phyloP scores from a whole-genome alignment of 805 yeast species.

The Cyberlindnera maritima region DNA sequence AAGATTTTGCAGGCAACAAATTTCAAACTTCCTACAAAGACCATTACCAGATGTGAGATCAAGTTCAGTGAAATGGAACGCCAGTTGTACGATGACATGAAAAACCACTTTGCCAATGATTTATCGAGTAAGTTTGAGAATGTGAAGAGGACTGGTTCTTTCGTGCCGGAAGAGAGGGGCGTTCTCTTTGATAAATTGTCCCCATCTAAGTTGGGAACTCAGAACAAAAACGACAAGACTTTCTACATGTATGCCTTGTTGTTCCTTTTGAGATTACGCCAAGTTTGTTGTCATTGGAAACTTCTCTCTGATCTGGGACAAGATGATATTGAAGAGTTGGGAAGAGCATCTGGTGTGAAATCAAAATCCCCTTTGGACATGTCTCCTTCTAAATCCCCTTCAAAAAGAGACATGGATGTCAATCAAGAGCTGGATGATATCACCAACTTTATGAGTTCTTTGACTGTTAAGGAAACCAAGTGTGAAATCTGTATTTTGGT shows the following conservation, averaged over 20 bases:
- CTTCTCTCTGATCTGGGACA: constrained; percentile 14
- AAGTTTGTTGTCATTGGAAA: constrained; percentile 36
- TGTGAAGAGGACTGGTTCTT: background rate
- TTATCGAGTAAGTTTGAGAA: constrained; percentile 9
- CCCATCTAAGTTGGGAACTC: constrained; percentile 13
- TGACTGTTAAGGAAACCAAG: constrained; percentile 24
- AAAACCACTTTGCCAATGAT: constrained; percentile 13
- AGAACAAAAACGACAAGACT: constrained; percentile 5
- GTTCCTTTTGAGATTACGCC: constrained; percentile 35
- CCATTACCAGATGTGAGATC: constrained; percentile 19
- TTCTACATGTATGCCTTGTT: constrained; percentile 29
- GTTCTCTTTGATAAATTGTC: constrained; percentile 7
- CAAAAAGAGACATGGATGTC: constrained; percentile 10
- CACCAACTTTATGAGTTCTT: constrained; percentile 20
- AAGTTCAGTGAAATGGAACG: constrained; percentile 29
- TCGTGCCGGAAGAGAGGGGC: constrained; percentile 9
- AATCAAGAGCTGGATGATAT: constrained; percentile 22
- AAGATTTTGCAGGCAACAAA: constrained; percentile 29
- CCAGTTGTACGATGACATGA: constrained; percentile 27
- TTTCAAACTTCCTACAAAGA: constrained; percentile 23
- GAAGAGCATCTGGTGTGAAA: constrained; percentile 2
- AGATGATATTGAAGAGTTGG: constrained; percentile 17
- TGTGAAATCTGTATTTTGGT: constrained; percentile 25
- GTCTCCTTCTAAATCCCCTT: constrained; percentile 15
- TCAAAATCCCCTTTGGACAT: background rate